Percentiles rank a stretch among this genome's conserved stretches.
Evolutionary conservation across 2,329 filamentous ascomycete species (phyloP).

Genomic region (Lachnellula arida): DNA sequence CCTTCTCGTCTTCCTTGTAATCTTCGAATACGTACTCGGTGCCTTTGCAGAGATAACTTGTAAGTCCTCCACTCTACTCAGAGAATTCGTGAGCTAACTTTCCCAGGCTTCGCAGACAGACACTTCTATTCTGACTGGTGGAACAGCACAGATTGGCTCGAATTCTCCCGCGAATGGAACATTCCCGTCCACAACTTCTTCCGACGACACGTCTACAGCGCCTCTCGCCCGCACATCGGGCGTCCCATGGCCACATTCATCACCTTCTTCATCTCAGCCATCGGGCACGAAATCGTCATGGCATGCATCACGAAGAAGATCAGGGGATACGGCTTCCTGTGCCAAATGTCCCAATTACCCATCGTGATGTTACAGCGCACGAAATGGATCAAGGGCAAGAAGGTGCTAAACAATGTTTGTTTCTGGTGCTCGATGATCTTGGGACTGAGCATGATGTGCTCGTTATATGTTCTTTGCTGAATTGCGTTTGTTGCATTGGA

Average conservation of each 20-base stretch:
- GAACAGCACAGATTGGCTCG: slow-evolving; percentile 84
- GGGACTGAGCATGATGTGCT: slow-evolving; percentile 61
- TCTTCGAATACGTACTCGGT: slow-evolving; percentile 94
- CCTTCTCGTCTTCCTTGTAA: slow-evolving; percentile 92
- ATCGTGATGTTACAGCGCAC: slow-evolving; percentile 90
- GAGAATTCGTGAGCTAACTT: not conserved
- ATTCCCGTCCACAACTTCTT: slow-evolving; percentile 96
- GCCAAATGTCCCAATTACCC: slow-evolving; percentile 95
- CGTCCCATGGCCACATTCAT: slow-evolving; percentile 75
- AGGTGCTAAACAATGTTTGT: slow-evolving; percentile 79
- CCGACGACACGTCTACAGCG: slow-evolving; percentile 87
- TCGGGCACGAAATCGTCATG: slow-evolving; percentile 95
- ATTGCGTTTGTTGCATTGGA: not conserved
- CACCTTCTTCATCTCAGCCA: slow-evolving; percentile 84
- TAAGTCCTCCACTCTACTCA: slow-evolving; percentile 7
- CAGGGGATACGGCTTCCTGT: slow-evolving; percentile 85
- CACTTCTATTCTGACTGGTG: slow-evolving; percentile 84
- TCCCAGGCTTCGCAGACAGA: slow-evolving; percentile 69
- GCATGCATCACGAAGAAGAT: slow-evolving; percentile 97
- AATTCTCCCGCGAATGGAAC: slow-evolving; percentile 96
- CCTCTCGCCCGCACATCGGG: slow-evolving; percentile 71
- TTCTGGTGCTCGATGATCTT: slow-evolving; percentile 93
- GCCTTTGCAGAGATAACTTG: slow-evolving; percentile 91
- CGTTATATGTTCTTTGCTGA: slow-evolving; percentile 24
- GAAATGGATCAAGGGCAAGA: slow-evolving; percentile 66